Base-by-base conservation (phyloP, 2,329 filamentous ascomycete genomes). In the Escovopsis sp. region DNA sequence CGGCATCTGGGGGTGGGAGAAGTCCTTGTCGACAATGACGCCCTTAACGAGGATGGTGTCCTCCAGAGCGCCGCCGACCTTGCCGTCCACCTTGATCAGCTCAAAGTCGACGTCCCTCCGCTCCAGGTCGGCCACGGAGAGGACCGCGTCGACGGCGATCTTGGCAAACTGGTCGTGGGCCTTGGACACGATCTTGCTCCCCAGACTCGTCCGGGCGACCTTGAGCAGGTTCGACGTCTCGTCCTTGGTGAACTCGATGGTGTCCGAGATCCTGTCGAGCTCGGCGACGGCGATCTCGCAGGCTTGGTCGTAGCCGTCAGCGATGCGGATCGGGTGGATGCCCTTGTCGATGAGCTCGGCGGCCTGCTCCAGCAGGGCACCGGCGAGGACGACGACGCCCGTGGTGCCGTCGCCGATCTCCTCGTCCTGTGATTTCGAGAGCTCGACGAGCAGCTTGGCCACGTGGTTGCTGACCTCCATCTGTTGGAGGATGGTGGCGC, bases 391-490 rank as follows among this genome's bases (percentile, higher is more conserved):
- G 40, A 98, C 91, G 12, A 98, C 91, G 62, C 91, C 91, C 1
- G 91, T 98, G 48, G 91, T 98, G 50, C 91, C 91, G 61, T 98
- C 91, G 58, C 91, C 91, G 57, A 98, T 98, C 67, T 98, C 91
- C 54, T 96, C 89, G 57, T 98, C 91, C 63, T 98, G 91, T 33
- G 91, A 96, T 70, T 94, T 95, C 49, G 91, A 96, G 34, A 98
- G 79, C 61, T 95, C 89, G 39, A 98, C 91, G 45, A 98, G 71
- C 40, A 98, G 74, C 69, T 96, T 96, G 48, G 91, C 91, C 47
- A 98, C 87, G 64, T 96, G 89, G 72, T 98, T 96, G 53, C 85
- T 84, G 53, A 98, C 89, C 69, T 98, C 91, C 91, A 98, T 98
- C 74, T 94, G 87, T 55, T 85, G 81, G 52, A 98, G 72, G 56